Base-by-base conservation (phyloP, 768 basidiomycete genomes). In the Suillus sp. region DNA sequence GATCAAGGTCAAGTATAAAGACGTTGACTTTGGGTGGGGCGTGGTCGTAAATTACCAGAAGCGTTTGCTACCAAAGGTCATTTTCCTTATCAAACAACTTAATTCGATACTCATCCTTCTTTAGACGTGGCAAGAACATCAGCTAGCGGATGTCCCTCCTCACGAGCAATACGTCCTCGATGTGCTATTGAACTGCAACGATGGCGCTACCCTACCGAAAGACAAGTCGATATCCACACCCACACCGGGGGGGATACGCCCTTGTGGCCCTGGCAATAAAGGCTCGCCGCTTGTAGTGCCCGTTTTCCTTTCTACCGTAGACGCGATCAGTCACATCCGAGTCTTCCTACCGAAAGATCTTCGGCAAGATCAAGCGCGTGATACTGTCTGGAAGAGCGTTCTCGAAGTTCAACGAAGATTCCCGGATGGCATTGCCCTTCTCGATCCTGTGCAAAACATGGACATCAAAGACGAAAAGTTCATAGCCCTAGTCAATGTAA, bases 391-490 rank as follows among this genome's bases (percentile, higher is more conserved):
- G 89, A 96, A 95, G 80, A 92, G 90, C 65, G 86, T 99, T 18
- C 73, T 89, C 37, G 96, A 99, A 74, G 93, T 97, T n/a, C 89
- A 95, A 64, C 84, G 89, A 62, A 84, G 96, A 56, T 95, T 95
- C 78, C 92, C 95, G 0, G 85, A 93, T 53, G 95, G 95, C 1
- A 86, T 98, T 61, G 79, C 91, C 0, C 77, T 96, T 9, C 81
- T 99, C 13, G 97, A 99, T 72, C 97, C 97, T 0, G 80, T 99
- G 34, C 83, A 92, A 70, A 94, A 98, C 72, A 95, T 99, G 95
- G 89, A 88, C 11, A 97, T 99, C 74, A 93, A 91, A 63, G 97
- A 99, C 68, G 92, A 93, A 40, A 94, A 92, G 68, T 99, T 99
- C 79, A 86, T 86, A 70, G 86, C 88, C 55, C 83, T 99, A 0